Base-by-base conservation (phyloP, 306 rosid genomes). In the Pueraria montana region DNA sequence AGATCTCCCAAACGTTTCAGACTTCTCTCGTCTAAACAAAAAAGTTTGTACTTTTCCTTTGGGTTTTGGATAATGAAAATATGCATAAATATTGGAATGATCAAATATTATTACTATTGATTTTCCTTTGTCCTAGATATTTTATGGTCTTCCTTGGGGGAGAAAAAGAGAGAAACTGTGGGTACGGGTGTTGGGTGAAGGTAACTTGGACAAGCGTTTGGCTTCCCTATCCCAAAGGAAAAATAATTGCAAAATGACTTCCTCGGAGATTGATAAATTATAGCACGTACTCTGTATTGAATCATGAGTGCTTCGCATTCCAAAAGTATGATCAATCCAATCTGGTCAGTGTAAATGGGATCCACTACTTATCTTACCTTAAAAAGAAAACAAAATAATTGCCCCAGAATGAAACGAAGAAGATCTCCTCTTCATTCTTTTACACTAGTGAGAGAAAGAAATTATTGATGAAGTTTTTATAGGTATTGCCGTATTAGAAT, bases 181-280 rank as follows among this genome's bases (percentile, higher is more conserved):
- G 77, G 79, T 63, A 56, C 52, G 69, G 32, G 40, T 72, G 66
- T 20, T 16, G 67, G 77, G 89, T 83, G 76, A 76, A 71, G 87
- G 27, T 62, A 76, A 79, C 49, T 79, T 75, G 87, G 79, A 79
- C 80, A 67, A 34, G 17, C 11, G 17, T 72, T 46, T 27, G 18
- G 56, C 34, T 40, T 23, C 45, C 55, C 16, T 48, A 26, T 82
- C 77, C 40, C 61, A 8, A 76, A 68, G 65, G 8, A 63, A 30
- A 55, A 21, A 56, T 48, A 42, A 36, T 80, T 68, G 68, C 18
- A 21, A 36, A 24, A 24, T 4, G 34, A 42, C 48, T 79, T 69
- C 14, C 23, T 70, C 43, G 26, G 38, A 9, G 6, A 71, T 72
- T 42, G 62, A 82, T 66, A 40, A 52, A 66, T 65, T 48, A 48